Base-by-base conservation (phyloP, 495 filamentous ascomycete genomes). In the Elaphomyces granulatus region DNA sequence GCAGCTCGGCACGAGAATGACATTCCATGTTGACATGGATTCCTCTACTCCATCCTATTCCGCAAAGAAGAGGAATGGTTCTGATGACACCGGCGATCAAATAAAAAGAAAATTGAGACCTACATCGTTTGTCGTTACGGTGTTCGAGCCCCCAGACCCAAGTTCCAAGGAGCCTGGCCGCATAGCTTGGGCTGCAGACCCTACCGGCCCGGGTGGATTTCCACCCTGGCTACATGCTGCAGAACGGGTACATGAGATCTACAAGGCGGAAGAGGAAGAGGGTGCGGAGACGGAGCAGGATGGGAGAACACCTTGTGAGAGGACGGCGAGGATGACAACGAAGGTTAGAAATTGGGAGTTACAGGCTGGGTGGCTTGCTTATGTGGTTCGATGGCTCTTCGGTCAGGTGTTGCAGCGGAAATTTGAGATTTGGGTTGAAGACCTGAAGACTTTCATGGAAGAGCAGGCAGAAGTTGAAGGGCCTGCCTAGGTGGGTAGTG, bases 291-390 rank as follows among this genome's bases (percentile, higher is more conserved):
- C 14, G 6, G 33, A 15, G 6, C 6, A 14, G 6, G 33, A 19
- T 19, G 33, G 6, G 6, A 6, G 6, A 19, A 9, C 17, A 15
- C 23, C 12, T 6, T 12, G 23, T 28, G 37, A n/a, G 9, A 12
- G 12, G 23, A 12, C 23, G 12, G 45, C 44, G 17, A 36, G 15
- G 38, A 32, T 8, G 32, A 36, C 31, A 23, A 58, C 53, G 12
- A 58, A 62, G 46, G 59, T 66, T 39, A 39, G 55, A 37, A 69
- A 61, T 44, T 69, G 65, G 64, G 64, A 67, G 49, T 45, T 42
- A 21, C 61, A 65, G 52, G 38, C 45, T 15, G 65, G 64, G 20
- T 51, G 48, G 40, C 20, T 65, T 38, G 62, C 53, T 23, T 60
- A 59, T 54, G 48, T 49, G 32, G 61, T 68, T 0, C 51, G 50